Evolutionary conservation across 2,329 filamentous ascomycete species (phyloP), one percentile per base, ranked within the genome.

Genomic region (Xylariales sp.): DNA sequence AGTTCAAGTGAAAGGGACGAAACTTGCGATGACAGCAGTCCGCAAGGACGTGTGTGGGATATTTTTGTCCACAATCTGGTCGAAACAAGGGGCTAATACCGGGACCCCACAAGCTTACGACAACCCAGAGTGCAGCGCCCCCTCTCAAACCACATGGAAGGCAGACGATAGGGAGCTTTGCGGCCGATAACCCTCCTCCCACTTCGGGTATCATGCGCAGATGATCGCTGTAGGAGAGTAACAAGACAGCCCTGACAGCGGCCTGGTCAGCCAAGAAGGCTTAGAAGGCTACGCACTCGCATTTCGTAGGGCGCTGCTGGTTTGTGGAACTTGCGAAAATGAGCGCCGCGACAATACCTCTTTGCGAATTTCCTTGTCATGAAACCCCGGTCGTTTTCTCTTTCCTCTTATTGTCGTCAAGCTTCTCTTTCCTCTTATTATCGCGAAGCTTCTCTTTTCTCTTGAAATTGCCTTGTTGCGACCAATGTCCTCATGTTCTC

Each of bases 21-120:
- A 22, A 38, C n/a, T n/a, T 11, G n/a, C 22, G 22, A 38, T 34
- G n/a, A 18, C 31, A 34, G 19, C 10, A 35, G 16, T 35, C 33
- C 18, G 19, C 33, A 6, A 20, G 31, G 16, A 8, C 14, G 12
- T 22, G 22, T 38, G 35, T 38, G 35, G 35, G 35, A 38, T 38
- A 25, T 25, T 38, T 22, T 24, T 28, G 35, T 15, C 21, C 35
- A 22, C 20, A 15, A 21, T 21, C 21, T 27, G 28, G 25, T 38
- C 22, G 28, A 38, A 38, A n/a, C 15, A 38, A 15, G 35, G 35
- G 35, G 19, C 19, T 38, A 22, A 21, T 15, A 27, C 11, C 9
- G 15, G 14, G 35, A 27, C 35, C 28, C 35, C 35, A 38, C 35
- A 38, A 27, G 35, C 35, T 38, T 38, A 38, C 35, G 35, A 38